A percentile compares a stretch with the other conserved stretches of the same genome.
phyloP scores from a whole-genome alignment of 805 yeast genomes.

The Phaffomyces thermotolerans region DNA sequence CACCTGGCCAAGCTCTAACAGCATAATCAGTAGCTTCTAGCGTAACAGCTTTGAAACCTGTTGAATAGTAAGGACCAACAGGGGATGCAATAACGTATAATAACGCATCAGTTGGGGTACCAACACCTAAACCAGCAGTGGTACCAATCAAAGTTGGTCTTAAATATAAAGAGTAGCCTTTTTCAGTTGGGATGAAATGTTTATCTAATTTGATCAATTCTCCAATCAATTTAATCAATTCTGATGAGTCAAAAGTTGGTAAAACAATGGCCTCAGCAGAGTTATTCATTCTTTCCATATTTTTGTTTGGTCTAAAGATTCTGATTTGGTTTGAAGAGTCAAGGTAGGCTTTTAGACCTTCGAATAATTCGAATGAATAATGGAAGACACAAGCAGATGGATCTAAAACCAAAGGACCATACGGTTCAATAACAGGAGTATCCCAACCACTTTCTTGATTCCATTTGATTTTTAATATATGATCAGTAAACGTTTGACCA shows the following conservation, averaged over 20 bases:
- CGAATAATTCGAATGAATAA: slow-evolving; percentile 91
- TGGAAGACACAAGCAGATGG: slow-evolving; percentile 91
- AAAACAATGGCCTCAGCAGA: slow-evolving; percentile 86
- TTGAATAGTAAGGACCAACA: slow-evolving; percentile 92
- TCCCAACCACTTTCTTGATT: slow-evolving; percentile 73
- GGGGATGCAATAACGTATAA: slow-evolving; percentile 88
- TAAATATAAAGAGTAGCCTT: slow-evolving; percentile 86
- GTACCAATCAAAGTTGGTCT: slow-evolving; percentile 97
- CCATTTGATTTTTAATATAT: slow-evolving; percentile 88
- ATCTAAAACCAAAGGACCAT: slow-evolving; percentile 66
- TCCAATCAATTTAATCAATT: slow-evolving; percentile 67
- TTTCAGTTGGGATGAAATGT: slow-evolving; percentile 72
- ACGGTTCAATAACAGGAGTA: slow-evolving; percentile 82
- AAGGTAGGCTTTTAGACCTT: slow-evolving; percentile 90
- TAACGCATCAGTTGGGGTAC: slow-evolving; percentile 73
- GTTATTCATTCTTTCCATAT: slow-evolving; percentile 84
- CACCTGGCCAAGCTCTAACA: slow-evolving; percentile 99
- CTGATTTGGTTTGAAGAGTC: slow-evolving; percentile 58
- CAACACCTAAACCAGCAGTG: slow-evolving; percentile 80
- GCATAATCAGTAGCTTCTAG: slow-evolving; percentile 95
- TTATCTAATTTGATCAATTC: slow-evolving; percentile 70
- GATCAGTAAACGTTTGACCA: slow-evolving; percentile 75
- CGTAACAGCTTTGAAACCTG: slow-evolving; percentile 93
- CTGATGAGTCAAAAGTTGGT: slow-evolving; percentile 78
- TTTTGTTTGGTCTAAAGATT: slow-evolving; percentile 85